Evolutionary conservation across 345 rosid genomes (phyloP).

Genomic region (Brassica juncea): DNA sequence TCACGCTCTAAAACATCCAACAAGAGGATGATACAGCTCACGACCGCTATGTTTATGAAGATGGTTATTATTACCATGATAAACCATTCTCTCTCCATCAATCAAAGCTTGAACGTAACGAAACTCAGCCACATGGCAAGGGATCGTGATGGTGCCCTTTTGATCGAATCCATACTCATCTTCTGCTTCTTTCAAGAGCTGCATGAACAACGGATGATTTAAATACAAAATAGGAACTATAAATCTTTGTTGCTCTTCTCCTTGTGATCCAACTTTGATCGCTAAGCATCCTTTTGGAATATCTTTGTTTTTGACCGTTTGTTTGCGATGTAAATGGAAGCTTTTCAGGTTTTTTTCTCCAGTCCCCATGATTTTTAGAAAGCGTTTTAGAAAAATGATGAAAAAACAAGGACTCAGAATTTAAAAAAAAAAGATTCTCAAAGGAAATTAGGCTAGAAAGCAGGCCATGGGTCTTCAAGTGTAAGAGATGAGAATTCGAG

Average conservation of each 20-base stretch:
- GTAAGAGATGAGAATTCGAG: constrained; percentile 43
- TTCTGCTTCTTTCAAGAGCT: constrained; percentile 61
- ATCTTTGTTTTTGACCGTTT: constrained; percentile 41
- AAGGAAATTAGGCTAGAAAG: constrained; percentile 36
- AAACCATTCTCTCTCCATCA: constrained; percentile 56
- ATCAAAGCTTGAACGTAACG: constrained; percentile 58
- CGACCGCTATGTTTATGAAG: constrained; percentile 35
- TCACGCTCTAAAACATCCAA: constrained; percentile 72
- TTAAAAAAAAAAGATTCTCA: not conserved
- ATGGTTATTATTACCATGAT: constrained; percentile 42
- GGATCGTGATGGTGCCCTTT: constrained; percentile 63
- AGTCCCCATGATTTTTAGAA: constrained; percentile 30
- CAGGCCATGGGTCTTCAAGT: constrained; percentile 54
- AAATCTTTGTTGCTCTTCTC: constrained; percentile 52
- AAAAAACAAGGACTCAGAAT: not conserved
- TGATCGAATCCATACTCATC: constrained; percentile 70
- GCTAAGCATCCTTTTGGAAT: constrained; percentile 69
- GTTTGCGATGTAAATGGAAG: constrained; percentile 39
- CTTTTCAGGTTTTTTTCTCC: constrained; percentile 36
- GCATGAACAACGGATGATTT: constrained; percentile 64
- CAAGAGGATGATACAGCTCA: constrained; percentile 42
- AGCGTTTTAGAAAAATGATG: not conserved
- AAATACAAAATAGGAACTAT: constrained; percentile 59
- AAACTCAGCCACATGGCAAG: constrained; percentile 59
- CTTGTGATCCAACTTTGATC: constrained; percentile 54